These are phyloP conservation scores for Cordyceps javanica DNA, from an alignment of 2,329 filamentous ascomycete species.

Conservation along the genomic window DNA sequence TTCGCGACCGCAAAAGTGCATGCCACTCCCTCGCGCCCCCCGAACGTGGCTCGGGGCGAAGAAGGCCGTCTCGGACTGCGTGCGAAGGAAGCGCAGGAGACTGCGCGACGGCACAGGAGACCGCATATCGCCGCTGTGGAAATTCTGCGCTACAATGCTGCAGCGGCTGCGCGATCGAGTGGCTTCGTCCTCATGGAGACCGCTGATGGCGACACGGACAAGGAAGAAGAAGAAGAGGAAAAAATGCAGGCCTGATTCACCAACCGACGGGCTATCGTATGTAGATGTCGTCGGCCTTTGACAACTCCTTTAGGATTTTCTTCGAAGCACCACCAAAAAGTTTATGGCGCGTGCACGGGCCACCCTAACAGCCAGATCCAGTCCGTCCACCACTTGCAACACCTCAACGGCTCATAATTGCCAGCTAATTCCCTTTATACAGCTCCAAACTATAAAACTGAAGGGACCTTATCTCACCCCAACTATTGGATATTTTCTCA, in stretches of 20 bases:
- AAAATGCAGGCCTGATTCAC: not conserved
- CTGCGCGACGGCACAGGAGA: slow-evolving; percentile 44
- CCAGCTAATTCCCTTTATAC: not conserved
- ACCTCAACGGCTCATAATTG: not conserved
- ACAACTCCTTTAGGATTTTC: not conserved
- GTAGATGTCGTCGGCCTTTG: slow-evolving; percentile 4
- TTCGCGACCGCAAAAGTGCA: not conserved
- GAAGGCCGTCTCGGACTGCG: slow-evolving; percentile 56
- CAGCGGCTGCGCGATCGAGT: not conserved
- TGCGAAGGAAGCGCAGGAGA: slow-evolving; percentile 67
- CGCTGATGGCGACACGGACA: not conserved
- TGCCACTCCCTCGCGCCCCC: not conserved
- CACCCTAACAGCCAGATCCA: not conserved
- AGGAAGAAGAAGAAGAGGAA: not conserved
- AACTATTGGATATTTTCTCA: no score
- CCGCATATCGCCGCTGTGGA: slow-evolving; percentile 26
- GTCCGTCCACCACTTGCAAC: not conserved
- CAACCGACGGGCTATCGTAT: not conserved
- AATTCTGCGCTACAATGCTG: not conserved
- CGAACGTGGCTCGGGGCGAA: slow-evolving; percentile 13
- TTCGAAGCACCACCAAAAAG: not conserved
- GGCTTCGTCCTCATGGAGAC: not conserved
- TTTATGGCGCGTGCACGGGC: slow-evolving; percentile 9
- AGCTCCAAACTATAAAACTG: no score
- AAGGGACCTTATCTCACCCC: no score